Percentiles rank a stretch among this genome's conserved stretches.
These are phyloP conservation scores for Penicillium ochrochloron DNA, from an alignment of 495 filamentous ascomycete species.

Conservation along the genomic window DNA sequence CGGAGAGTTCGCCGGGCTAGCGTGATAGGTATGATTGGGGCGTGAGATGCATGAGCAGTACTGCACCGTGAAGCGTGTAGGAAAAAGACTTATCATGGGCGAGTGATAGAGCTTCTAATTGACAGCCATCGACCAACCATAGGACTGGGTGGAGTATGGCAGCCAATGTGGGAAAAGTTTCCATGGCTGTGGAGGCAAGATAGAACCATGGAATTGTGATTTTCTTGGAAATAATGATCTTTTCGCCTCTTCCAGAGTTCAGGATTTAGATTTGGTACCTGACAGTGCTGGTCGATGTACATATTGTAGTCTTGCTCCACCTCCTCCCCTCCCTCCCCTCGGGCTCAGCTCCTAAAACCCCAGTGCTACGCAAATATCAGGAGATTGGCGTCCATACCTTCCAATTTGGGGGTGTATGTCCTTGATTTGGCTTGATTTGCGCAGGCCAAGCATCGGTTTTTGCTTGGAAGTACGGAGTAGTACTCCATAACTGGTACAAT, in stretches of 20 bases:
- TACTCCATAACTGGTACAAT: not conserved
- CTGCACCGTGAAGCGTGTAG: slow-evolving; percentile 5
- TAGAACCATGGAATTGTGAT: slow-evolving; percentile 15
- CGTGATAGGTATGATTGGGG: slow-evolving; percentile 22
- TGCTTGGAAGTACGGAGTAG: not conserved
- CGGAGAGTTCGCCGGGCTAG: slow-evolving; percentile 21
- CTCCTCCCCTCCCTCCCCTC: slow-evolving; percentile 5
- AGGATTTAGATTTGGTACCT: slow-evolving; percentile 25
- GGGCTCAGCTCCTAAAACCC: not conserved
- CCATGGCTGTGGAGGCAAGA: slow-evolving; percentile 19
- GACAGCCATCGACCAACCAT: slow-evolving; percentile 26
- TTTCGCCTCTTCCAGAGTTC: slow-evolving; percentile 9
- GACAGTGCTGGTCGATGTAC: slow-evolving; percentile 12
- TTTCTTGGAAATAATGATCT: slow-evolving; percentile 22
- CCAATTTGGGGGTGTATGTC: slow-evolving; percentile 5
- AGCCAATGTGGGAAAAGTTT: slow-evolving; percentile 12
- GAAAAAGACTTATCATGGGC: slow-evolving; percentile 24
- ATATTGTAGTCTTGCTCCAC: slow-evolving; percentile 10
- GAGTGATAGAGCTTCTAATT: slow-evolving; percentile 20
- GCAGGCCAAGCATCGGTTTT: not conserved
- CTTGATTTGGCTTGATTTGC: slow-evolving; percentile 7
- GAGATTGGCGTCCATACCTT: slow-evolving; percentile 13
- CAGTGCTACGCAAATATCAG: not conserved
- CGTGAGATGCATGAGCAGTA: slow-evolving; percentile 17
- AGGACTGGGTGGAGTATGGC: not conserved